phyloP scores from a whole-genome alignment of 169 alveolate species.

The Plasmodium blacklocki region DNA sequence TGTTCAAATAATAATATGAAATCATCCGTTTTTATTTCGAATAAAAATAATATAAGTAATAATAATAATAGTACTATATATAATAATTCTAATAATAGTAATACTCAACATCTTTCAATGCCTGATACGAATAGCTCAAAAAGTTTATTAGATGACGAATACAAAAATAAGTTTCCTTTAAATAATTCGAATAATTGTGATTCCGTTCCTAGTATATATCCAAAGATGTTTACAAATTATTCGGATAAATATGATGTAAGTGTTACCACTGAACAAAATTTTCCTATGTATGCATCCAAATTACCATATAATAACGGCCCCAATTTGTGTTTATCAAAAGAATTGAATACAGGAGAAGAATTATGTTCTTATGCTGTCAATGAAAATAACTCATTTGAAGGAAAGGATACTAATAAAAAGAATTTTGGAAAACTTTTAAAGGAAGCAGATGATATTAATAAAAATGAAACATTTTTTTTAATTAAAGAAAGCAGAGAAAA shows the following conservation, averaged over 20 bases:
- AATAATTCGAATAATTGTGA: slow-evolving; percentile 22
- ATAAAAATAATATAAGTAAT: slow-evolving; percentile 1
- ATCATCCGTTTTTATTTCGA: slow-evolving; percentile 19
- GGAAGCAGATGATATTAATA: not conserved
- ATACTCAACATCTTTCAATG: slow-evolving; percentile 5
- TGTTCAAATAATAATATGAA: slow-evolving; percentile 11
- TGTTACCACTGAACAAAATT: not conserved
- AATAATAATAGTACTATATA: not conserved
- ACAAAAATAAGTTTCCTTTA: slow-evolving; percentile 30
- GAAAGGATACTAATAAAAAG: slow-evolving; percentile 1
- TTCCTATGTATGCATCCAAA: slow-evolving; percentile 8
- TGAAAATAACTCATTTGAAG: slow-evolving; percentile 3
- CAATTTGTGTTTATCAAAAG: not conserved
- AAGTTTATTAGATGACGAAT: slow-evolving; percentile 8
- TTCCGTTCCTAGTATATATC: slow-evolving; percentile 3
- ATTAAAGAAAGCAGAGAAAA: slow-evolving; percentile 3
- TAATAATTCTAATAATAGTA: slow-evolving; percentile 11
- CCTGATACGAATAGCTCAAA: slow-evolving; percentile 13
- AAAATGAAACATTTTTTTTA: not conserved
- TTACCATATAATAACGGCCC: not conserved
- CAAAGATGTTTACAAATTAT: slow-evolving; percentile 12
- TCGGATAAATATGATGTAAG: slow-evolving; percentile 8
- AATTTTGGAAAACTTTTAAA: not conserved
- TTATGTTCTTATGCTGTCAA: not conserved
- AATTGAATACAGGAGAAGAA: not conserved